A percentile compares a stretch with the other conserved stretches of the same genome.
Evolutionary conservation across 169 alveolate species (phyloP).

Genomic region (Babesia sp.): DNA sequence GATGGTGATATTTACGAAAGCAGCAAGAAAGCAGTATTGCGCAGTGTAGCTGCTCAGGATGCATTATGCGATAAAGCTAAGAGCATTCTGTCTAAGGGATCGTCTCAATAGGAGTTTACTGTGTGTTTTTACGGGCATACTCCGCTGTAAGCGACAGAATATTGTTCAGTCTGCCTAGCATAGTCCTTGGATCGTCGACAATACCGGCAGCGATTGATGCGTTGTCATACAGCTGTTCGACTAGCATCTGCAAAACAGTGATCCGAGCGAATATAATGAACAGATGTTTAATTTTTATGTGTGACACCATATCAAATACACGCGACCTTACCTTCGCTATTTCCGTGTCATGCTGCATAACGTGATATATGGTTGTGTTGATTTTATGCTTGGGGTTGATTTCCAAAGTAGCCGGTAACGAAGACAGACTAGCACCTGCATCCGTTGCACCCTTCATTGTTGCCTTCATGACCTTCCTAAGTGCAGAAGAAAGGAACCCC

Average conservation of each 20-base stretch:
- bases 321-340: conserved; percentile 70
- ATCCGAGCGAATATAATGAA: background rate
- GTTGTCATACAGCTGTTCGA: conserved; percentile 83
- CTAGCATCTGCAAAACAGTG: conserved; percentile 43
- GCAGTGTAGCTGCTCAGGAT: conserved; percentile 92
- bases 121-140: conserved; percentile 74
- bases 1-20: conserved; percentile 93
- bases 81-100: conserved; percentile 51
- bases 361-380: conserved; percentile 69
- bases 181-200: conserved; percentile 87
- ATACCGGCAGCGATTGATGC: conserved; percentile 91
- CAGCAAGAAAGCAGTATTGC: conserved; percentile 90
- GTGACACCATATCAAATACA: background rate
- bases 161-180: conserved; percentile 82
- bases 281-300: background rate
- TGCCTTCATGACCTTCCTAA: conserved; percentile 81
- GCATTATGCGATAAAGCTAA: conserved; percentile 89
- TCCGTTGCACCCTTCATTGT: conserved; percentile 77
- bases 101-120: background rate
- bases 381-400: conserved; percentile 80
- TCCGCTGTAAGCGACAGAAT: conserved; percentile 77
- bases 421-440: conserved; percentile 68
- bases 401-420: conserved; percentile 82
- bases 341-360: conserved; percentile 70
- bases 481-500: conserved; percentile 83